Base-by-base conservation (phyloP, 2,329 filamentous ascomycete species). In the Colletotrichum simmondsii region DNA sequence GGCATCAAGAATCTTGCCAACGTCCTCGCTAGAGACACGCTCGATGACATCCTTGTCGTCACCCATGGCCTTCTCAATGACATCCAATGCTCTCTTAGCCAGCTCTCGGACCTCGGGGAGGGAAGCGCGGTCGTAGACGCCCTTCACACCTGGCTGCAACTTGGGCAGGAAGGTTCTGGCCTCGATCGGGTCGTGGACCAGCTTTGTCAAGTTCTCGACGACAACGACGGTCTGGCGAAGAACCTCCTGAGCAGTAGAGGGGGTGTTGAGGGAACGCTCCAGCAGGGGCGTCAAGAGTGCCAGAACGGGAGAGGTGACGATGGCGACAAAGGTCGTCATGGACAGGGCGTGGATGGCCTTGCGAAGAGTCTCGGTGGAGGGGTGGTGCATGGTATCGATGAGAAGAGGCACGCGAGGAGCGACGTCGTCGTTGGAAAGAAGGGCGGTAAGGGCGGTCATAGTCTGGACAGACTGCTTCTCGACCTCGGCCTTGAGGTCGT, bases 321-420 rank as follows among this genome's bases (percentile, higher is more conserved):
- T 90, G 68, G 97, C 95, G 65, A 99, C 97, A 77, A 99, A 99
- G n/a, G 97, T 99, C 12, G 97, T 99, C 86, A 97, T 95, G 4
- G 95, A 98, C 58, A 99, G 88, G 58, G 95, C 97, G 80, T 98
- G 97, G 76, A 99, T 98, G 37, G 97, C 95, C 87, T 98, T 98
- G 81, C 98, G 94, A 68, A 97, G 89, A 32, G 93, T 95, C 83
- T 97, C 92, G 16, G 94, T 88, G 12, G 95, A 98, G 6, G 97
- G 97, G 78, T 98, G 92, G 82, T 98, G 94, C 92, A 99, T 98
- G 61, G 95, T 94, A 81, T 97, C 95, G 83, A 99, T 92, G 61
- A 99, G 89, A 3, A 98, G 91, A 7, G 96, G 95, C 79, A 99
- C 95, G 79, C 95, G 91, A 59, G 96, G 95, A 28, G 93, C 93